Base-by-base conservation (phyloP, 441 rosid species). In the Codiaeum variegatum region DNA sequence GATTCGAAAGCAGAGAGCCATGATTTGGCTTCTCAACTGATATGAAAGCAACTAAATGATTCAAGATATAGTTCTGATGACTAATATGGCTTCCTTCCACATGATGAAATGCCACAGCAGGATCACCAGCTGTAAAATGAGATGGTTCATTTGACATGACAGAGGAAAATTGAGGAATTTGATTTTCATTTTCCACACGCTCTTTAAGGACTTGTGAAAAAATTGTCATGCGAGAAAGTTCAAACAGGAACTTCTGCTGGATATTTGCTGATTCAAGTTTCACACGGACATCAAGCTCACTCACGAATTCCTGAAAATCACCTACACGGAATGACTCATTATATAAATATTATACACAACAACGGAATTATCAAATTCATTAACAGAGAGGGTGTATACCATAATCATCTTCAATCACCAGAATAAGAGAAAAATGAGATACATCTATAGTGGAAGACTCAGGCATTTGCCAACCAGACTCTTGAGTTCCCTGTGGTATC, bases 141-240 rank as follows among this genome's bases (percentile, higher is more conserved):
- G 91, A 75, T 52, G 78, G 76, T 63, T 77, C 86, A 54, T 75
- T 82, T 76, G 92, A 76, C 62, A 71, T 51, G 72, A 69, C 75
- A 69, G 90, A 80, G 77, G 89, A 86, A 75, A 88, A 84, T 67
- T 85, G 90, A 71, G 92, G 83, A 74, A 83, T 81, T 79, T 81
- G 73, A 78, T 73, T 83, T 77, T 88, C 86, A 74, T 73, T 81
- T 79, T 84, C 81, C 42, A 69, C 73, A 59, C 75, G 69, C 79
- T 77, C 83, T 77, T 76, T 59, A 78, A 88, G 79, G 76, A 85
- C 79, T 78, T 82, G 91, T 76, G 97, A 90, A 82, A 86, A 79
- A 69, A 94, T 79, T 15, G 92, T 85, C 71, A 92, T 64, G 72
- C 86, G 85, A 77, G 89, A 84, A 77, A 91, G 81, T 73, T 91